Base-by-base conservation (phyloP, 305 asterid species). In the Solanum aculeatissimum region DNA sequence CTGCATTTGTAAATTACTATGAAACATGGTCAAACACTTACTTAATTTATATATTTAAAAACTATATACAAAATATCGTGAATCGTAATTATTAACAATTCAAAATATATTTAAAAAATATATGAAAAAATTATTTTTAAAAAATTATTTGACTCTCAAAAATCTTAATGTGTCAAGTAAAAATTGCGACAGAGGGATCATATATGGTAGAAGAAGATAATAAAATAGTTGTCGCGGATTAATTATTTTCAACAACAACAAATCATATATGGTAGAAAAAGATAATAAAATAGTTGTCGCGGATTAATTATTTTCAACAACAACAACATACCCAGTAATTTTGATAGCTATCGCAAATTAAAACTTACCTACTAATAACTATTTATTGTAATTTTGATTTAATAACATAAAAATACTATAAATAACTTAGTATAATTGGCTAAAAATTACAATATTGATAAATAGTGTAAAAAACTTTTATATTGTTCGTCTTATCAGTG, bases 1-100 rank as follows among this genome's bases (percentile, higher is more conserved):
- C 94, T 92, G 68, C 71, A 71, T 84, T 25, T 19, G 6, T 27
- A 15, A 53, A 35, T 35, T 35, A 35, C 4, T 35, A 35, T 5
- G 40, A 15, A 40, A 40, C 45, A 40, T 40, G 10, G 45, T 8
- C 9, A 40, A 40, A 40, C 10, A 0, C 45, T 1, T 8, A 8
- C 0, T 40, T 7, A 40, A 40, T 40, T 40, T 40, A 40, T 8
- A 40, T 40, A 40, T 40, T 40, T 40, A 8, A 40, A 40, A 40
- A 35, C 0, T 35, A 35, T 5, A 35, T 35, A 35, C 6, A 35
- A 35, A 35, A 35, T 35, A 35, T 35, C 6, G 1, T 5, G 40
- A 35, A 4, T 32, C 38, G 4, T 32, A 32, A 32, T 32, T 3
- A 32, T 40, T 7, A 40, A 6, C 7, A 40, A 40, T 40, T 40